Percentiles rank a stretch among this genome's conserved stretches.
These are phyloP conservation scores for Tylopilus vinaceipallidus DNA, from an alignment of 768 basidiomycete genomes.

Conservation along the genomic window DNA sequence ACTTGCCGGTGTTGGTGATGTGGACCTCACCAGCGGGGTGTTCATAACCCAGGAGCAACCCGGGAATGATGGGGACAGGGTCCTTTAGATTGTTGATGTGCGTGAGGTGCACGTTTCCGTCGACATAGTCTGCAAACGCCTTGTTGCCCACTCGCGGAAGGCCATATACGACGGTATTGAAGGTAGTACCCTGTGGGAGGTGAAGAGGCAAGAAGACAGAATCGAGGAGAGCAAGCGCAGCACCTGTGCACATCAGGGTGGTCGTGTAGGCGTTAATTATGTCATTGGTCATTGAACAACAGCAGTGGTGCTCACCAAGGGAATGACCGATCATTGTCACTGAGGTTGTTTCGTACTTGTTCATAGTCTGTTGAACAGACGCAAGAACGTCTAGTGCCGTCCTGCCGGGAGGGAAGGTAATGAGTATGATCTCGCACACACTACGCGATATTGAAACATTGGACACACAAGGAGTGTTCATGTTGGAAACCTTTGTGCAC, in stretches of 20 bases:
- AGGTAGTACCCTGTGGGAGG: constrained; percentile 28
- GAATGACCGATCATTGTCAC: constrained; percentile 48
- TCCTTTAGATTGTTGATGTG: constrained; percentile 53
- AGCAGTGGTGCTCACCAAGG: constrained; percentile 26
- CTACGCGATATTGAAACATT: constrained; percentile 7
- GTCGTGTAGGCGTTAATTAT: not conserved
- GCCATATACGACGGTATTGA: constrained; percentile 33
- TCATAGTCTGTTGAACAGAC: constrained; percentile 41
- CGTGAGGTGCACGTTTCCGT: constrained; percentile 40
- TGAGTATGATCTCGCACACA: not conserved
- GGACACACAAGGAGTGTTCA: constrained; percentile 47
- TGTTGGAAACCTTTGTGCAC: constrained; percentile 46
- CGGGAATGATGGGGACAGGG: constrained; percentile 35
- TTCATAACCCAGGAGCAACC: constrained; percentile 35
- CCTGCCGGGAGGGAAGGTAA: constrained; percentile 34
- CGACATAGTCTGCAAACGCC: constrained; percentile 56
- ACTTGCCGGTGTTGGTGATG: constrained; percentile 42
- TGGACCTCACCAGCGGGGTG: constrained; percentile 43
- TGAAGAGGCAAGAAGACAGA: constrained; percentile 36
- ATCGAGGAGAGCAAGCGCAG: constrained; percentile 34
- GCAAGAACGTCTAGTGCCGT: constrained; percentile 38
- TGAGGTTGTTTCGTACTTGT: constrained; percentile 28
- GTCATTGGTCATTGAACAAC: not conserved
- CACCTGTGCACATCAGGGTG: constrained; percentile 19
- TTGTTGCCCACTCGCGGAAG: constrained; percentile 49